phyloP scores from a whole-genome alignment of 2,329 filamentous ascomycete genomes.

The Zarea fungicola region DNA sequence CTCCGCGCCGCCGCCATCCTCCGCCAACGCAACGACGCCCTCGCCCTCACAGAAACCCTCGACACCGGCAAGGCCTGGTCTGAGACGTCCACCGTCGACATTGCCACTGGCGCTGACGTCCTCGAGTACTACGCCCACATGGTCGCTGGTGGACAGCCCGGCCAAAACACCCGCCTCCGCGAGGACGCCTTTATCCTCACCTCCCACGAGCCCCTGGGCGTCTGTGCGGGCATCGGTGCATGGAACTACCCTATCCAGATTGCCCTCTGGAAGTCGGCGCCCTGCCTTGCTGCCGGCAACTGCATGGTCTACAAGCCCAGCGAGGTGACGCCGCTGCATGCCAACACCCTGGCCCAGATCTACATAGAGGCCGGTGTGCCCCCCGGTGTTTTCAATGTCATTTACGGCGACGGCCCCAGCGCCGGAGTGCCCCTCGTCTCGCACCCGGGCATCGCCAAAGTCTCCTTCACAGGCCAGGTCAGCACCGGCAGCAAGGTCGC shows the following conservation, averaged over 20 bases:
- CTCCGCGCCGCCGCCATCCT: constrained; percentile 70
- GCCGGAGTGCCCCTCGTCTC: constrained; percentile 70
- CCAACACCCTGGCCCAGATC: constrained; percentile 66
- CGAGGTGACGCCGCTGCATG: constrained; percentile 82
- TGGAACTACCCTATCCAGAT: constrained; percentile 95
- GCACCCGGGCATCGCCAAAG: constrained; percentile 72
- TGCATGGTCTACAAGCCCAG: constrained; percentile 90
- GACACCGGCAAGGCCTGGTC: constrained; percentile 84
- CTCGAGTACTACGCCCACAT: constrained; percentile 82
- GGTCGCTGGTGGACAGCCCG: constrained; percentile 73
- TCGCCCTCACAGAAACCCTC: constrained; percentile 73
- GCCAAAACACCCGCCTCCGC: constrained; percentile 69
- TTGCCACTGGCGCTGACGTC: constrained; percentile 77
- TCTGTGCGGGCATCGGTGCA: constrained; percentile 81
- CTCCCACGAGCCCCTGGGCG: constrained; percentile 73
- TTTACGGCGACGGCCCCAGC: constrained; percentile 68
- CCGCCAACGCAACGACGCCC: constrained; percentile 70
- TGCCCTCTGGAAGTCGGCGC: constrained; percentile 82
- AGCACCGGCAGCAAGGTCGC: constrained; percentile 79
- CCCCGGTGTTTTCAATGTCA: constrained; percentile 78
- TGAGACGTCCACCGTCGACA: constrained; percentile 78
- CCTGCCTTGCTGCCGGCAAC: constrained; percentile 80
- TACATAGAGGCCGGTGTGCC: constrained; percentile 76
- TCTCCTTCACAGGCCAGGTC: constrained; percentile 86
- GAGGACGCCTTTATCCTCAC: constrained; percentile 78